Base-by-base conservation (phyloP, 768 basidiomycete genomes). In the Lactifluus pinguis region DNA sequence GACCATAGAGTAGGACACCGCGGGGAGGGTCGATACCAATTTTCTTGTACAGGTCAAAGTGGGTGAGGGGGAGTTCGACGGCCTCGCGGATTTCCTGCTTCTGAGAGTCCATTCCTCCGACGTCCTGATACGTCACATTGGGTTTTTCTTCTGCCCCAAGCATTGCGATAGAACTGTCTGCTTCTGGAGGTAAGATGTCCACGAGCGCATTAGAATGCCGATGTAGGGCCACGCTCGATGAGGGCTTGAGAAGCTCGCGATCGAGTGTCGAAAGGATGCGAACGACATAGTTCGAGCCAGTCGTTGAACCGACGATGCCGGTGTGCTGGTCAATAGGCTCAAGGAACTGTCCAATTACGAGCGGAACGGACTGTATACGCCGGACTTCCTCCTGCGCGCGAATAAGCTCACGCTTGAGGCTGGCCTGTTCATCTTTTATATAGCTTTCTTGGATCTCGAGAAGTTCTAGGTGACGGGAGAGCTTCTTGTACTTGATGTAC, bases 351-450 rank as follows among this genome's bases (percentile, higher is more conserved):
- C 97, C 97, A 69, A 99, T 99, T 71, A 99, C 97, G 15, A 99
- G 85, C 0, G 97, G 97, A 6, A 99, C 97, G 55, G 92, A 92
- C 76, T 98, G 94, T 72, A 99, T 99, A 60, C 97, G 90, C 76
- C 98, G 97, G 71, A 99, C 97, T 76, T 99, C 97, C 73, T 99
- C 97, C 71, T 99, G 97, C 0, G 97, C 97, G 59, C 97, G 92
- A 66, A 98, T 89, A 63, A 99, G 87, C 75, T 99, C 97, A 53
- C 95, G 86, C 74, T 98, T 95, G 58, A 99, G 84, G 70, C 98
- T 98, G 15, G 91, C 91, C 69, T 97, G 95, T 73, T 99, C 97
- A 68, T 99, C 95, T 72, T 98, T 95, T 75, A 99, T 97, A 72
- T 98, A 99, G 75, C 89, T 89, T 75, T 98, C 90, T 69, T 89